phyloP scores from a whole-genome alignment of 2,329 filamentous ascomycete species.

The Raffaelea deltoideospora region DNA sequence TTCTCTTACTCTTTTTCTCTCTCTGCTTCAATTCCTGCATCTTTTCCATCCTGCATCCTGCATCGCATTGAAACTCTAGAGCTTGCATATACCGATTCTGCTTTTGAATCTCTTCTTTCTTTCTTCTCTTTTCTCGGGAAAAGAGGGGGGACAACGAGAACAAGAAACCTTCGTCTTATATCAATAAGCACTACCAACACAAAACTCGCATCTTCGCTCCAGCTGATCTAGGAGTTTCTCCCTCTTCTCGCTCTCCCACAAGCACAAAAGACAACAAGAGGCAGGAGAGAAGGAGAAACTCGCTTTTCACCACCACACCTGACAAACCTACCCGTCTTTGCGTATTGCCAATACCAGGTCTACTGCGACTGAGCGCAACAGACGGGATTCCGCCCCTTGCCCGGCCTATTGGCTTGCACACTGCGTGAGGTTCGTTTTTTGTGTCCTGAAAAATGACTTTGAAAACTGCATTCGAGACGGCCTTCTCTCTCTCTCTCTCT shows the following conservation, averaged over 20 bases:
- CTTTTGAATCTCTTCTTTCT: neutral
- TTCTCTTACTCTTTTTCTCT: neutral
- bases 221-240: neutral
- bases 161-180: neutral
- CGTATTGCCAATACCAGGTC: slow-evolving; percentile 17
- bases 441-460: no score
- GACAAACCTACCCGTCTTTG: slow-evolving; percentile 2
- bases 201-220: neutral
- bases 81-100: no score
- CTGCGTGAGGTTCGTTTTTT: slow-evolving; percentile 64
- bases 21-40: neutral
- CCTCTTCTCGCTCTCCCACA: no score
- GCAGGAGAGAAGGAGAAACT: neutral
- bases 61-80: no score
- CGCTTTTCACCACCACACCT: slow-evolving; percentile 9
- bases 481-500: no score
- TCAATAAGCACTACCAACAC: no score
- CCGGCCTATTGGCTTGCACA: slow-evolving; percentile 69
- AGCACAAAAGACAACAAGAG: no score
- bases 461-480: no score
- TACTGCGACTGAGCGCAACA: slow-evolving; percentile 32
- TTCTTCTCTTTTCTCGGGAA: neutral
- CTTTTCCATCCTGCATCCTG: no score
- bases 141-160: neutral
- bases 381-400: slow-evolving; percentile 26